A percentile compares a stretch with the other conserved stretches of the same genome.
Conservation (phyloP, 495 filamentous ascomycete species). For the Chaetomium fimeti region DNA sequence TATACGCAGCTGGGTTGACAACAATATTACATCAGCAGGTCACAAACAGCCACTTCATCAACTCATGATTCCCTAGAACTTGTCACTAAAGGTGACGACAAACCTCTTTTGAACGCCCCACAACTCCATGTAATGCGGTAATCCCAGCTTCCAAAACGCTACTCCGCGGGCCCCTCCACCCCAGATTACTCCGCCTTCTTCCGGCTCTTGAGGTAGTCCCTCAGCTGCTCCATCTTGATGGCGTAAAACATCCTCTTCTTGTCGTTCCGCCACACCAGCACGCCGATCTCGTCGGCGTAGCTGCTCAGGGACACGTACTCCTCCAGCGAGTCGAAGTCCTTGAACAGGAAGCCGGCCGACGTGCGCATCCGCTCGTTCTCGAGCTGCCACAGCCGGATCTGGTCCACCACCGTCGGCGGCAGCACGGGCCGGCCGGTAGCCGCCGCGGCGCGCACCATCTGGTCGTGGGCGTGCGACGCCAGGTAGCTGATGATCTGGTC, state of each 20-base stretch:
- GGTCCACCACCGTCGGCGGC: conserved; percentile 94
- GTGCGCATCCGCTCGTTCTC: conserved; percentile 89
- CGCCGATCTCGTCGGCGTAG: conserved; percentile 92
- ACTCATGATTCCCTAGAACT: background rate
- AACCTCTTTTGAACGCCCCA: background rate
- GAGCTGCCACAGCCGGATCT: conserved; percentile 96
- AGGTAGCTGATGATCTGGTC: conserved; percentile 93
- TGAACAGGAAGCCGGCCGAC: conserved; percentile 80
- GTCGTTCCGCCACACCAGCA: conserved; percentile 82
- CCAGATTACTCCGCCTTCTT: conserved; percentile 42
- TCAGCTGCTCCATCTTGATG: conserved; percentile 78
- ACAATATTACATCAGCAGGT: background rate
- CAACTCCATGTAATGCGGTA: conserved; percentile 8
- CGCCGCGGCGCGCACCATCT: conserved; percentile 70
- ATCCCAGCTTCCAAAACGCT: background rate
- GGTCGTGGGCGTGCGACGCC: conserved; percentile 83
- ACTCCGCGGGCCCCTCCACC: background rate
- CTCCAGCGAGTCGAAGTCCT: conserved; percentile 70
- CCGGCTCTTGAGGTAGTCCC: conserved; percentile 69
- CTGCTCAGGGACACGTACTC: conserved; percentile 73
- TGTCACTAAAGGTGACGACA: background rate
- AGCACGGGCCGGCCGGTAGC: conserved; percentile 62
- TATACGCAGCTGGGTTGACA: background rate
- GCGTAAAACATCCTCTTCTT: conserved; percentile 81
- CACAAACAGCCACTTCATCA: background rate